Conservation (phyloP, 2,329 filamentous ascomycete species). For the Hypoxylon rubiginosum region DNA sequence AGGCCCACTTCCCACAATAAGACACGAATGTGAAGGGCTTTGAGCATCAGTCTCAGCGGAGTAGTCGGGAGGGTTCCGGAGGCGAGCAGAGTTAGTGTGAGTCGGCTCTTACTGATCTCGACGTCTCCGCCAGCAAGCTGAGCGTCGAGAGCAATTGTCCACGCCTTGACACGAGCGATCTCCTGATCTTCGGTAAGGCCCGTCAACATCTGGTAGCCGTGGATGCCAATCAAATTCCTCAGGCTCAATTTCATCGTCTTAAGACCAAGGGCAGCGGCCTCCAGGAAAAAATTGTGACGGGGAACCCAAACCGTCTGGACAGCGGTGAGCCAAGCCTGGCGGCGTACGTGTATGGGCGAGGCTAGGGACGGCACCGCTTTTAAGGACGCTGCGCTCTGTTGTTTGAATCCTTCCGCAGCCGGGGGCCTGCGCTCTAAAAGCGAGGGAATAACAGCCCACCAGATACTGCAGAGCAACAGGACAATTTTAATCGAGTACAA, state of each 20-base stretch:
- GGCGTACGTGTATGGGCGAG: slow-evolving; percentile 86
- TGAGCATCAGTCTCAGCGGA: slow-evolving; percentile 87
- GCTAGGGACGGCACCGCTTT: slow-evolving; percentile 77
- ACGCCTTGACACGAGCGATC: slow-evolving; percentile 87
- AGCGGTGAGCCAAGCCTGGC: slow-evolving; percentile 92
- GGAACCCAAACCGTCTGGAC: slow-evolving; percentile 95
- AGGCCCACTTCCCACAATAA: slow-evolving; percentile 84
- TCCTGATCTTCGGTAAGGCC: slow-evolving; percentile 89
- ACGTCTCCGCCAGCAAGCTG: slow-evolving; percentile 91
- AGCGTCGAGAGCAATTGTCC: slow-evolving; percentile 92
- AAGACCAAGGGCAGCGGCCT: slow-evolving; percentile 82
- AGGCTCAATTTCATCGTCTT: slow-evolving; percentile 87
- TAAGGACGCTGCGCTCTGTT: slow-evolving; percentile 56
- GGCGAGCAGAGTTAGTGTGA: slow-evolving; percentile 88
- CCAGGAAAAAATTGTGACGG: slow-evolving; percentile 85
- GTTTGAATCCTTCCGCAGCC: slow-evolving; percentile 59
- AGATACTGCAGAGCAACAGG: slow-evolving; percentile 65
- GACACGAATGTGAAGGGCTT: slow-evolving; percentile 91
- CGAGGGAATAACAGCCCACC: slow-evolving; percentile 69
- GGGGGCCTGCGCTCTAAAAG: slow-evolving; percentile 68
- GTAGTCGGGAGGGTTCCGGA: slow-evolving; percentile 89
- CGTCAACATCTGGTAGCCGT: slow-evolving; percentile 82
- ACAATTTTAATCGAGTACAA: slow-evolving; percentile 67
- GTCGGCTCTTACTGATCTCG: slow-evolving; percentile 88
- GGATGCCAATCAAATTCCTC: slow-evolving; percentile 81